A percentile compares a stretch with the other conserved stretches of the same genome.
phyloP scores from a whole-genome alignment of 768 basidiomycete genomes.

The Mrakia hoshinonis region DNA sequence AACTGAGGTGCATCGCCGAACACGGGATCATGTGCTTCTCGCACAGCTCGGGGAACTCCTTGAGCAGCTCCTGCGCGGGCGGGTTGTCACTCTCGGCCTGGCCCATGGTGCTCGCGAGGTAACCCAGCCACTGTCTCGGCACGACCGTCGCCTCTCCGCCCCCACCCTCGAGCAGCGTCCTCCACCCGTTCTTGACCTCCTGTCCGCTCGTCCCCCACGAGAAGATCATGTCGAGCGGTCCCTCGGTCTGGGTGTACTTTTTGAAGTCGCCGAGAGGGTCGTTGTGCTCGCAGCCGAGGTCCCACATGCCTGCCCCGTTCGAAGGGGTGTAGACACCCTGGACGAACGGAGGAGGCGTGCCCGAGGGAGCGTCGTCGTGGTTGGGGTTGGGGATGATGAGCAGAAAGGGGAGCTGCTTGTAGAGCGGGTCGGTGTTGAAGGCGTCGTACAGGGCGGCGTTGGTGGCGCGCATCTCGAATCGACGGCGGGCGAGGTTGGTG shows the following conservation, averaged over 20 bases:
- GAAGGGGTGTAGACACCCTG: slow-evolving; percentile 32
- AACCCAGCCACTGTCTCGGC: slow-evolving; percentile 28
- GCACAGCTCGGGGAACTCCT: slow-evolving; percentile 37
- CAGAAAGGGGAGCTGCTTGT: slow-evolving; percentile 40
- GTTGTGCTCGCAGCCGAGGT: slow-evolving; percentile 35
- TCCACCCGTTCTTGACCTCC: slow-evolving; percentile 34
- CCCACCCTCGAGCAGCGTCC: slow-evolving; percentile 15
- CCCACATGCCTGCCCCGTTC: slow-evolving; percentile 36
- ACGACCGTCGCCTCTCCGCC: slow-evolving; percentile 6
- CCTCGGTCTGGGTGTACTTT: slow-evolving; percentile 35
- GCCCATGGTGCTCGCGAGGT: slow-evolving; percentile 39
- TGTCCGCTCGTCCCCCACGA: slow-evolving; percentile 34
- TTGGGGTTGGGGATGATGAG: slow-evolving; percentile 32
- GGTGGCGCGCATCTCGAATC: slow-evolving; percentile 15
- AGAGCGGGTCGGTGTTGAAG: slow-evolving; percentile 29
- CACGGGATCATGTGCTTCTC: slow-evolving; percentile 39
- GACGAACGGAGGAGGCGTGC: slow-evolving; percentile 23
- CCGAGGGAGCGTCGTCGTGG: slow-evolving; percentile 25
- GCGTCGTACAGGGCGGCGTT: slow-evolving; percentile 15
- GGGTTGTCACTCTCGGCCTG: slow-evolving; percentile 37
- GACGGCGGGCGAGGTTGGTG: neutral
- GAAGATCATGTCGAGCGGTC: slow-evolving; percentile 38
- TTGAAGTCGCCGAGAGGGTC: slow-evolving; percentile 39
- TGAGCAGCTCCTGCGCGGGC: slow-evolving; percentile 37
- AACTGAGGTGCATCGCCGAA: slow-evolving; percentile 39